phyloP scores from a whole-genome alignment of 495 filamentous ascomycete species.

The Tetracladium marchalianum region DNA sequence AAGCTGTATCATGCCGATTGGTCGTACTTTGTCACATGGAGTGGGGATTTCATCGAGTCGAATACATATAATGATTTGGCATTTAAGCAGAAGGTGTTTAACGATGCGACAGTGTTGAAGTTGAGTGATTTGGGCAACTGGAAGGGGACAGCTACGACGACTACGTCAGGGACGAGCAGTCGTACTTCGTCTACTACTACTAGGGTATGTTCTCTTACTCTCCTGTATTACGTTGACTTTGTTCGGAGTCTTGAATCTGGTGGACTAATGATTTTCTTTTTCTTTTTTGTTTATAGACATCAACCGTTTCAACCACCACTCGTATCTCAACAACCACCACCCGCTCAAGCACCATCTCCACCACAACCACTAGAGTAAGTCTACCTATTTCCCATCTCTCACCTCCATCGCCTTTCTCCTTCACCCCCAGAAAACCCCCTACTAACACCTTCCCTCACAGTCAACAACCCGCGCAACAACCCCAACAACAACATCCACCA shows the following conservation, averaged over 20 bases:
- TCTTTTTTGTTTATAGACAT: too few species aligned
- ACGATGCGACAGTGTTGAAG: conserved; percentile 2
- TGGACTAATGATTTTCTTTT: too few species aligned
- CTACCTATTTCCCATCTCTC: conserved; percentile 20
- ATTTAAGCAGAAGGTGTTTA: conserved; percentile 21
- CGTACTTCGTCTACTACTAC: neutral
- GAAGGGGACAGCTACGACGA: neutral
- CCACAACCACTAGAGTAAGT: conserved; percentile 15
- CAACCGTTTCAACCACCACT: neutral
- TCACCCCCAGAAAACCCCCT: too few species aligned
- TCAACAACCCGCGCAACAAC: conserved; percentile 16
- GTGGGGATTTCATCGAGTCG: conserved; percentile 27
- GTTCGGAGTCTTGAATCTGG: too few species aligned
- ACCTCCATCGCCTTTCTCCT: too few species aligned
- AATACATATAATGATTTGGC: conserved; percentile 25
- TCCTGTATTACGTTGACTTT: too few species aligned
- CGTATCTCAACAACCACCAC: neutral
- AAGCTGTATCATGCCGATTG: conserved; percentile 33
- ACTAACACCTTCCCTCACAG: too few species aligned
- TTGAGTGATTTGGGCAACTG: conserved; percentile 2
- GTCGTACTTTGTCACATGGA: conserved; percentile 38
- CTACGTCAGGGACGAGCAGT: neutral
- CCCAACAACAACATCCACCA: conserved; percentile 18
- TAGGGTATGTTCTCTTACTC: neutral
- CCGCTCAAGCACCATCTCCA: conserved; percentile 16